Percentiles rank a stretch among this genome's conserved stretches.
phyloP scores from a whole-genome alignment of 305 asterid genomes.

The Fraxinus floribunda region DNA sequence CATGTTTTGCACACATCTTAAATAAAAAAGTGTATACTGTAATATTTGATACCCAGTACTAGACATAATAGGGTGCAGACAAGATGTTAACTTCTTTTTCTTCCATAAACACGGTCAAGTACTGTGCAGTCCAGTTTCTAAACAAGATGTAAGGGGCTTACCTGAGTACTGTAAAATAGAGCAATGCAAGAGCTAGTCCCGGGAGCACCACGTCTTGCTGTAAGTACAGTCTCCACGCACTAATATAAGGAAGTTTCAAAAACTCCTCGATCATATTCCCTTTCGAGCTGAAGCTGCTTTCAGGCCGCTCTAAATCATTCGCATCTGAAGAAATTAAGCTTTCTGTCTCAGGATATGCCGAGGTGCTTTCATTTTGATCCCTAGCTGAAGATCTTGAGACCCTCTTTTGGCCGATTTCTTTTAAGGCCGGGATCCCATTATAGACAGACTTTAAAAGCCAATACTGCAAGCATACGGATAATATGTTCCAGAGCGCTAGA shows the following conservation, averaged over 20 bases:
- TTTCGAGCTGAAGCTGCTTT: constrained; percentile 29
- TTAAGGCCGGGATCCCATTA: constrained; percentile 64
- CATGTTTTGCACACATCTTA: background rate
- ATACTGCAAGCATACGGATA: constrained; percentile 71
- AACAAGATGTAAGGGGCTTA: constrained; percentile 17
- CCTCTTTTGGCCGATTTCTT: constrained; percentile 46
- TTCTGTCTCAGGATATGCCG: constrained; percentile 28
- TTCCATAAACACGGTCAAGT: background rate
- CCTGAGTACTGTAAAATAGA: constrained; percentile 80
- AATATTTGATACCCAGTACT: background rate
- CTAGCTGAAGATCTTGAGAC: constrained; percentile 30
- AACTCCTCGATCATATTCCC: constrained; percentile 29
- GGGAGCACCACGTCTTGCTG: constrained; percentile 75
- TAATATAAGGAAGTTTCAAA: constrained; percentile 44
- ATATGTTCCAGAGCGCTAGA: constrained; percentile 65
- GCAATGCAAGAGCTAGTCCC: constrained; percentile 73
- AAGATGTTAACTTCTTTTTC: background rate
- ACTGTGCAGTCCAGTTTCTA: background rate
- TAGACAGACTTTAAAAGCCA: constrained; percentile 75
- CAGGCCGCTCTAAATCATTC: constrained; percentile 26
- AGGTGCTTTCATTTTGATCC: constrained; percentile 31
- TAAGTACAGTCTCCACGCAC: constrained; percentile 74
- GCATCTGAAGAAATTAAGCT: constrained; percentile 18
- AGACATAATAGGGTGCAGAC: background rate
- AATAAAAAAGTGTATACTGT: background rate